These are phyloP conservation scores for Cantharellus anzutake DNA, from an alignment of 768 basidiomycete genomes.

Conservation along the genomic window DNA sequence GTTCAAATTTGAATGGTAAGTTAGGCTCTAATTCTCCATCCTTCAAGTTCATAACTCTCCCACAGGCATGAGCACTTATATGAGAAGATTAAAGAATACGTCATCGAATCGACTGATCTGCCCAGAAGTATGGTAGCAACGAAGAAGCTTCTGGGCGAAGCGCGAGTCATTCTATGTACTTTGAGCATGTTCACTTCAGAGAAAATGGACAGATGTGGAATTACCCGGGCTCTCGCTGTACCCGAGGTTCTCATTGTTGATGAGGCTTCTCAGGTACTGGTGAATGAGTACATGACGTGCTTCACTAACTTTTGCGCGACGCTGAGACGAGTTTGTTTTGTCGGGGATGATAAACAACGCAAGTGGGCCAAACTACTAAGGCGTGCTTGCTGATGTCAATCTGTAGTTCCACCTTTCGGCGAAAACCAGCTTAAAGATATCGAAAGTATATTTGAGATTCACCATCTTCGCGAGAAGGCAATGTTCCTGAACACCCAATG, in stretches of 20 bases:
- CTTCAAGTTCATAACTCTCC: background rate
- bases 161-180: conserved; percentile 53
- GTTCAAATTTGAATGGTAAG: conserved; percentile 47
- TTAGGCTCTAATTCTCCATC: background rate
- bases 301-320: conserved; percentile 2
- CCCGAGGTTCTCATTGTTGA: conserved; percentile 30
- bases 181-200: conserved; percentile 54
- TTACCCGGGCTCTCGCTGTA: conserved; percentile 21
- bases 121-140: conserved; percentile 15
- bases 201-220: conserved; percentile 16
- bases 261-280: conserved; percentile 34
- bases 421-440: conserved; percentile 45
- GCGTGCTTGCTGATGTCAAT: background rate
- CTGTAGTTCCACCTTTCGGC: conserved; percentile 60
- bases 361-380: conserved; percentile 7
- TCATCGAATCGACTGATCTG: conserved; percentile 34
- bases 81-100: conserved; percentile 23
- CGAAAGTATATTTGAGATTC: conserved; percentile 62
- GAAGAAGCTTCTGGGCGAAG: conserved; percentile 21
- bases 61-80: conserved; percentile 72
- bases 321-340: conserved; percentile 30
- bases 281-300: conserved; percentile 28
- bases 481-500: conserved; percentile 60
- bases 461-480: conserved; percentile 30
- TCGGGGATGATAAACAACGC: conserved; percentile 38